These are phyloP conservation scores for Fraxinus dipetala DNA, from an alignment of 305 asterid species.

Conservation along the genomic window DNA sequence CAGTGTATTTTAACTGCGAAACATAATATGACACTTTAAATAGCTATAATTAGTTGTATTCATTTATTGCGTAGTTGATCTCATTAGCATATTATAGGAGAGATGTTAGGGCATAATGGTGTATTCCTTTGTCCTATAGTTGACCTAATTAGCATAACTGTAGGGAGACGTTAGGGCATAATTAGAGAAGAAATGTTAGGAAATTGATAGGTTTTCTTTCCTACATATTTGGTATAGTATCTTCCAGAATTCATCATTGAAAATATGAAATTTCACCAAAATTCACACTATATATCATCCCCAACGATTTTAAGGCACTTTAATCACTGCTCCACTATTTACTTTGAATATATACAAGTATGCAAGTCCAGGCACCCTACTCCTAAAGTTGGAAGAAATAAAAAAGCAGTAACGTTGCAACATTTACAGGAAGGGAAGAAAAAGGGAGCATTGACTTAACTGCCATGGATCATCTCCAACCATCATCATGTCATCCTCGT, in stretches of 20 bases:
- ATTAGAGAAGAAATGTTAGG: background rate
- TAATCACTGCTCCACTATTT: background rate
- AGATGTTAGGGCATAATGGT: background rate
- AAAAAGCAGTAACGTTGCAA: background rate
- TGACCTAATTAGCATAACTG: background rate
- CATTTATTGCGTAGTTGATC: background rate
- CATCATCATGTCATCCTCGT: constrained; percentile 97
- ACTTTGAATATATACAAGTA: background rate
- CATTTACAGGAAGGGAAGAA: background rate
- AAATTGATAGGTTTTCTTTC: background rate
- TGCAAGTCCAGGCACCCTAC: background rate
- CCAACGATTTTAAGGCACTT: background rate
- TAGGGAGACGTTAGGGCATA: background rate
- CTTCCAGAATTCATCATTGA: background rate
- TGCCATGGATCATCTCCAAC: constrained; percentile 99
- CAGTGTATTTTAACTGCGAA: background rate
- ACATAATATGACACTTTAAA: background rate
- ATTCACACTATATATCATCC: background rate
- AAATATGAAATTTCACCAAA: background rate
- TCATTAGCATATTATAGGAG: background rate
- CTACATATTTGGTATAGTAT: background rate
- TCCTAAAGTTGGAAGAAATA: background rate
- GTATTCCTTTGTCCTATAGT: background rate
- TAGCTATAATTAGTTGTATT: background rate
- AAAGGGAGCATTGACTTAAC: constrained; percentile 34